Percentiles rank a stretch among this genome's conserved stretches.
Evolutionary conservation across 768 basidiomycete genomes (phyloP).

Genomic region (Thelephora ganbajun): DNA sequence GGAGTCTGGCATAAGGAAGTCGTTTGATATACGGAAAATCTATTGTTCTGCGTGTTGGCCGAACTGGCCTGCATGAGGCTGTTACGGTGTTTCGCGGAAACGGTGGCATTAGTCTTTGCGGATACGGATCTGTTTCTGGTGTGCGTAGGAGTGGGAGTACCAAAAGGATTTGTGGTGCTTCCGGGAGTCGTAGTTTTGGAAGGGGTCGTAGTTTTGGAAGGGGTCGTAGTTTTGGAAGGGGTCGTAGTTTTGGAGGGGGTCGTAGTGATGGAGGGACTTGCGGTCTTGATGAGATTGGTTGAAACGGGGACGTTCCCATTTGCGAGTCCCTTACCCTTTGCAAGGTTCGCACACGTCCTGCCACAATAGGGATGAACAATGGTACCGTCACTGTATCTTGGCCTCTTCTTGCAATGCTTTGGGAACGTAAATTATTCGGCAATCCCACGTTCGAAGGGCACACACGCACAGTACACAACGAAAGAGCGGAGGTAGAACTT

Average conservation of each 20-base stretch:
- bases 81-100: too few species aligned
- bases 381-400: constrained; percentile 44
- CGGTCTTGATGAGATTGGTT: not conserved
- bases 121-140: too few species aligned
- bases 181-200: not conserved
- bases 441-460: not conserved
- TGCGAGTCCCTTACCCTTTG: not conserved
- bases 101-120: too few species aligned
- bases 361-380: constrained; percentile 37
- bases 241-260: too few species aligned
- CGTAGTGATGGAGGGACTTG: too few species aligned
- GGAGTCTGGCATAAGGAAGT: constrained; percentile 41
- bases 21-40: too few species aligned
- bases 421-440: too few species aligned
- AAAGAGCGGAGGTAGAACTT: not conserved
- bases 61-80: constrained; percentile 14
- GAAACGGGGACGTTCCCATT: too few species aligned
- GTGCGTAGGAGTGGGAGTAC: not conserved
- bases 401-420: constrained; percentile 47
- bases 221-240: too few species aligned
- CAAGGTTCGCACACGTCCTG: constrained; percentile 3
- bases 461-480: not conserved
- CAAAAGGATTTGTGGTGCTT: not conserved
- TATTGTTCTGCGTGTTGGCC: too few species aligned
- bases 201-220: too few species aligned